Percentiles rank a stretch among this genome's conserved stretches.
These are phyloP conservation scores for Penicillium sp. DNA, from an alignment of 2,329 filamentous ascomycete species.

Conservation along the genomic window DNA sequence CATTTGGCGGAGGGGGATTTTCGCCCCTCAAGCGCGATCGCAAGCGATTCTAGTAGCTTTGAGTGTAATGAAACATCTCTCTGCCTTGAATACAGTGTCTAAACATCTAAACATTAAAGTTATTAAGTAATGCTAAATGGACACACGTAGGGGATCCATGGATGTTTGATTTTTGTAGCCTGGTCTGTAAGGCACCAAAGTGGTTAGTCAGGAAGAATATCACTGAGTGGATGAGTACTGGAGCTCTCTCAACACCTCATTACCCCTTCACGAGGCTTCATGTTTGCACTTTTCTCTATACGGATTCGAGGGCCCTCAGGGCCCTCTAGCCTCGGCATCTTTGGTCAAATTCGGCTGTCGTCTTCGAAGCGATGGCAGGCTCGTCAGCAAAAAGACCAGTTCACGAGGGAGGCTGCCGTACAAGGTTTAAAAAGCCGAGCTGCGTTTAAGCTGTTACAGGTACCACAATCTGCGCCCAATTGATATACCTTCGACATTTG, in stretches of 20 bases:
- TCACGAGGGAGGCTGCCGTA: constrained; percentile 68
- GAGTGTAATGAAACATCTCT: not conserved
- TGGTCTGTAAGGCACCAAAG: too few relatives aligned
- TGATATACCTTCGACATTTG: not conserved
- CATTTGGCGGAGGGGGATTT: constrained; percentile 48
- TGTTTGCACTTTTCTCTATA: constrained; percentile 9
- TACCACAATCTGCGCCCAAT: constrained; percentile 30
- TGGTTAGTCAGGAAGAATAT: too few relatives aligned
- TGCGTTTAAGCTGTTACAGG: constrained; percentile 88
- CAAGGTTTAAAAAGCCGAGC: constrained; percentile 81
- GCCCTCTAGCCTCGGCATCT: not conserved
- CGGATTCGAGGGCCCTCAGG: not conserved
- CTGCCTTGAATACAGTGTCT: not conserved
- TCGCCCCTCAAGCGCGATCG: constrained; percentile 69
- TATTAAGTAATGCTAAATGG: too few relatives aligned
- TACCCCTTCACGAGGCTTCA: not conserved
- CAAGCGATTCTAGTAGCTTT: constrained; percentile 33
- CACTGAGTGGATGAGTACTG: too few relatives aligned
- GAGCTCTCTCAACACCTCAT: not conserved
- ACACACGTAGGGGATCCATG: too few relatives aligned
- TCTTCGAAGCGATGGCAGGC: constrained; percentile 78
- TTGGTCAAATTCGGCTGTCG: constrained; percentile 21
- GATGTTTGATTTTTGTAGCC: too few relatives aligned
- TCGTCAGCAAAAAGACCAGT: constrained; percentile 69
- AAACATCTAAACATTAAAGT: not conserved